Evolutionary conservation across 768 basidiomycete species (phyloP).

Genomic region (Leccinum barrowsii): DNA sequence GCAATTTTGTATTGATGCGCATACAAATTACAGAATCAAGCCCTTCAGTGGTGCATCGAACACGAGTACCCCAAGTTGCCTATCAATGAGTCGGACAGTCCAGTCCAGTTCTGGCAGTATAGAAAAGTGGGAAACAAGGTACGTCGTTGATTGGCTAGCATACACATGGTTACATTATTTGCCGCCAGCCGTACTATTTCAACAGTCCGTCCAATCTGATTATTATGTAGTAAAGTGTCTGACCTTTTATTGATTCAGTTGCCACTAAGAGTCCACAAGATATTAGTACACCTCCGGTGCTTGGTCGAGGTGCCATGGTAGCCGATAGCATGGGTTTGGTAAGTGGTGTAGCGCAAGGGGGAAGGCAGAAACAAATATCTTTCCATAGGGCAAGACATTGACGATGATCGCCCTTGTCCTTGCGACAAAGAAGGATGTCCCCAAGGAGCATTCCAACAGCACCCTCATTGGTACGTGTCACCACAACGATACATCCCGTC

Average conservation of each 20-base stretch:
- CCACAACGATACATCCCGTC: neutral
- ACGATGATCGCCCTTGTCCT: conserved; percentile 82
- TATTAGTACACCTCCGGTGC: conserved; percentile 43
- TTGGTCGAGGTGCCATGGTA: conserved; percentile 83
- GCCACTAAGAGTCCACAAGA: conserved; percentile 80
- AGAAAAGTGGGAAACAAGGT: conserved; percentile 56
- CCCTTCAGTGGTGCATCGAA: conserved; percentile 80
- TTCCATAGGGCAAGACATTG: conserved; percentile 77
- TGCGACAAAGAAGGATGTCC: conserved; percentile 66
- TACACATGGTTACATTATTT: neutral
- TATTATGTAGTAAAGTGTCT: neutral
- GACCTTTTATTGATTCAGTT: conserved; percentile 39
- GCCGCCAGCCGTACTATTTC: conserved; percentile 55
- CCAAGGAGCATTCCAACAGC: conserved; percentile 52
- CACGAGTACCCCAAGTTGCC: conserved; percentile 79
- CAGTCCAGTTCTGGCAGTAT: conserved; percentile 89
- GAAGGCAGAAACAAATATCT: conserved; percentile 3
- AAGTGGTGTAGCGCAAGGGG: neutral
- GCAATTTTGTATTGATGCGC: neutral
- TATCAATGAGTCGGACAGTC: conserved; percentile 56
- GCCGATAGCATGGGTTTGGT: conserved; percentile 88
- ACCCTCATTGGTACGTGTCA: conserved; percentile 71
- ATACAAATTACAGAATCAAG: conserved; percentile 58
- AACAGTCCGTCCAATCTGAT: conserved; percentile 48
- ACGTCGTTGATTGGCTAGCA: conserved; percentile 8